Evolutionary conservation across 257 asterid genomes (phyloP), one percentile per base, ranked within the genome.

Genomic region (Ilex aquifolium): DNA sequence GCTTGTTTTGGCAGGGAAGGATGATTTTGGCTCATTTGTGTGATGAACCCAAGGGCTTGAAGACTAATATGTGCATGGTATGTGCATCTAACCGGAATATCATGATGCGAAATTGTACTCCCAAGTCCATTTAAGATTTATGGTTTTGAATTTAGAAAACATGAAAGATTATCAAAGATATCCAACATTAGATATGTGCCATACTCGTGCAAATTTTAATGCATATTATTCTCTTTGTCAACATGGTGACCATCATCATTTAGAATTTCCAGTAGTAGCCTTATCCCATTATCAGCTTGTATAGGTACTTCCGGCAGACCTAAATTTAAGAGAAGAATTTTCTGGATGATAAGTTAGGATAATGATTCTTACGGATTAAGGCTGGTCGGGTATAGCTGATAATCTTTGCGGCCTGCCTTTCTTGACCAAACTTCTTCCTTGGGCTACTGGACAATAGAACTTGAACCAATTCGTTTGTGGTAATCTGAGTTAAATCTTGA

Each of bases 41-140:
- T 66, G 97, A 91, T 70, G 97, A 91, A 82, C 96, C 97, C 36
- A 91, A 88, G 85, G 97, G 97, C 68, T 79, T 91, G 82, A 91
- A 91, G 82, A 91, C 97, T 66, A 84, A 83, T 74, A 91, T 91
- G 96, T 88, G 97, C 85, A 81, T 88, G 95, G 96, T 91, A 86
- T 15, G 81, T 56, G 27, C 27, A 21, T 21, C 27, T 21, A 21
- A 21, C 52, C 52, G 2, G 3, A 10, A 4, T 4, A 46, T 46
- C 14, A 4, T 2, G 52, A 14, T 10, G 52, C 10, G 52, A 46
- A 2, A 46, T 4, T 2, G 42, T 7, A 36, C 42, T 36, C 42
- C 13, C 13, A 7, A 46, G 14, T 46, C 52, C 15, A 7, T 46
- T 46, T 21, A 21, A 21, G 27, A 21, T 0, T 21, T 21, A 21